Base-by-base conservation (phyloP, 2,329 filamentous ascomycete species). In the Pseudogymnoascus sp. region DNA sequence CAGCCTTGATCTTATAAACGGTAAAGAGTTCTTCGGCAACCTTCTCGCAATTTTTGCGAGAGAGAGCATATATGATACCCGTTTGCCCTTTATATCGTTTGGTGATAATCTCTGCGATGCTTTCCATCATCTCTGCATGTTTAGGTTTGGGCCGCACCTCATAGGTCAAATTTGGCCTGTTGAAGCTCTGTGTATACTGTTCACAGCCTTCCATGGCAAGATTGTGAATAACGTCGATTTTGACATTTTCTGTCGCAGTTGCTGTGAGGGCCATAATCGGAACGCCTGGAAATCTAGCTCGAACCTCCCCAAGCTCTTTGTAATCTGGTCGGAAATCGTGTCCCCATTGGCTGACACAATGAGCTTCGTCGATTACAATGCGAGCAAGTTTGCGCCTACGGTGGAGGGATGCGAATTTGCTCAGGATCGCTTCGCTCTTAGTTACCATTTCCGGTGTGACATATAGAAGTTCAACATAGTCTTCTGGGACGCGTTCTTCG, bases 271-370 rank as follows among this genome's bases (percentile, higher is more conserved):
- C 95, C 85, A 99, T 96, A 42, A 97, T 82, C 0, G 95, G 95
- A 2, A 97, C 90, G 1, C 84, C 83, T 0, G 87, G 86, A 69
- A 93, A 93, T 61, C 83, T 84, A 42, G 78, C 74, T 59, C 93
- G 84, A 47, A 97, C 79, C 64, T 86, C 82, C 29, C 93, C 91
- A 3, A 99, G 80, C 31, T 84, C 83, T 75, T 96, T 96, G 78
- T 99, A 99, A 73, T 97, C 93, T 0, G 93, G 93, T 53, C 96
- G 86, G 73, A 99, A 99, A 74, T 99, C 95, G 70, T 99, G 95
- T 0, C 95, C 95, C 95, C 95, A 99, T 79, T 99, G 93, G 74
- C 95, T 97, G 26, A 99, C 93, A 74, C 95, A 99, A 74, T 99
- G 95, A n/a, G 95, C 95, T 77, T 99, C 96, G 69, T 99, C 95